phyloP scores from a whole-genome alignment of 306 rosid genomes.

The Coriaria nepalensis region DNA sequence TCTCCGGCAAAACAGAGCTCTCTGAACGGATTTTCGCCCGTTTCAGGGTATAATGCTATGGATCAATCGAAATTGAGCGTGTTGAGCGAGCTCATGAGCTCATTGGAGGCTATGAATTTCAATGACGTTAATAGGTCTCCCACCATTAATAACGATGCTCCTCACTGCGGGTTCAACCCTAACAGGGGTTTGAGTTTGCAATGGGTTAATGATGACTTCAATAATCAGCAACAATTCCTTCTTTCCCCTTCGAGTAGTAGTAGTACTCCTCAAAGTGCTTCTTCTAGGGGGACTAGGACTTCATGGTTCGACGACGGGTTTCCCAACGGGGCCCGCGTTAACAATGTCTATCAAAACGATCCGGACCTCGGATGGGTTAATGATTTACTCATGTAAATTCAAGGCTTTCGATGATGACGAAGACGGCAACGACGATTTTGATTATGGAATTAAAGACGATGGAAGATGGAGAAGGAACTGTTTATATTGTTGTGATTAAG shows the following conservation, averaged over 20 bases:
- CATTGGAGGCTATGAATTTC: conserved; percentile 48
- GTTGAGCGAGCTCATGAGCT: conserved; percentile 39
- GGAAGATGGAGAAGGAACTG: conserved; percentile 19
- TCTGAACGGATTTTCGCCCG: conserved; percentile 19
- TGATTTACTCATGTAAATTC: conserved; percentile 58
- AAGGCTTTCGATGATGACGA: conserved; percentile 5
- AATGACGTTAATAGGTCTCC: conserved; percentile 19
- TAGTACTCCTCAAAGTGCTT: conserved; percentile 14
- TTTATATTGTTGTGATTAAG: conserved; percentile 27
- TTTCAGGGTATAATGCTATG: conserved; percentile 27
- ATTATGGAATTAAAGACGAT: too few relatives aligned
- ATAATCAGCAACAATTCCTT: conserved; percentile 34
- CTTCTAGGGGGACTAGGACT: conserved; percentile 14
- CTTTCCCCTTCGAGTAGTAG: conserved; percentile 30
- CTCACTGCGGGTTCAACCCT: conserved; percentile 10
- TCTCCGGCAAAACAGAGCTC: conserved; percentile 32
- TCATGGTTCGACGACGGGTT: conserved; percentile 3
- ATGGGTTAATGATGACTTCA: conserved; percentile 37
- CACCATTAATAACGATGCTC: conserved; percentile 5
- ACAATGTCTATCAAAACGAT: conserved; percentile 20
- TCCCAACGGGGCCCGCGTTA: conserved; percentile 12
- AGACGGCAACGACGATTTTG: conserved; percentile 1
- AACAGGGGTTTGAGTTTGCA: conserved; percentile 9
- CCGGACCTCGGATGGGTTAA: conserved; percentile 93
- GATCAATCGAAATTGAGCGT: conserved; percentile 8